Conservation (phyloP, 2,329 filamentous ascomycete species). For the Biscogniauxia sp. region DNA sequence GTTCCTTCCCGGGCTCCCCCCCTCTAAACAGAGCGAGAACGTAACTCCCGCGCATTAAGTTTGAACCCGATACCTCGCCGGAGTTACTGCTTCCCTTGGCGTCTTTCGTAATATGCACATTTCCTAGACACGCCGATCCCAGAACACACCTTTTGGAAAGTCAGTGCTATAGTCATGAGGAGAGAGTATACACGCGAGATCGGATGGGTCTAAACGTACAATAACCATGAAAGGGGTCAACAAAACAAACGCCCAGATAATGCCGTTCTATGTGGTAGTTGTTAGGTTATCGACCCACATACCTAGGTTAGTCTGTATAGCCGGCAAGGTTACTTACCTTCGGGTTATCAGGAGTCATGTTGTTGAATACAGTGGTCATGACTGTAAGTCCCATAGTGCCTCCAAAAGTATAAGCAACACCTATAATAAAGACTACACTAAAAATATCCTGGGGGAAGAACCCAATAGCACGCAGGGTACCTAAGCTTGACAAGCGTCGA, state of each 20-base stretch:
- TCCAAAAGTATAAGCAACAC: conserved; percentile 60
- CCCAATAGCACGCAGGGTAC: conserved; percentile 60
- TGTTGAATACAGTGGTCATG: conserved; percentile 69
- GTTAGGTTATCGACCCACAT: conserved; percentile 9
- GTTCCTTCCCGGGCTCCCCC: neutral
- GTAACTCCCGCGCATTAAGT: neutral
- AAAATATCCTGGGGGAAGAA: conserved; percentile 59
- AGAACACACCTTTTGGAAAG: conserved; percentile 15
- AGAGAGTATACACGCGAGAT: neutral
- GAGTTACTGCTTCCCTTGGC: neutral
- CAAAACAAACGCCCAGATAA: conserved; percentile 64
- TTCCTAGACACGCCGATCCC: conserved; percentile 16
- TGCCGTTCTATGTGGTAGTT: conserved; percentile 42
- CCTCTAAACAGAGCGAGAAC: neutral
- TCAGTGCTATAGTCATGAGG: neutral
- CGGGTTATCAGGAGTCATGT: conserved; percentile 46
- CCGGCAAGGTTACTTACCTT: conserved; percentile 32
- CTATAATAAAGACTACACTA: conserved; percentile 57
- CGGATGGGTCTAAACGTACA: conserved; percentile 25
- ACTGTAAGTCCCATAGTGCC: conserved; percentile 64
- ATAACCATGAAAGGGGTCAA: conserved; percentile 57
- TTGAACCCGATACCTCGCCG: neutral
- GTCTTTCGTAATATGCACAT: conserved; percentile 17
- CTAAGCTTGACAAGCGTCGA: conserved; percentile 15
- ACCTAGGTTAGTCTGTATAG: neutral